Evolutionary conservation across 208 protist species (phyloP).

Genomic region (Wallacemonas sp.): DNA sequence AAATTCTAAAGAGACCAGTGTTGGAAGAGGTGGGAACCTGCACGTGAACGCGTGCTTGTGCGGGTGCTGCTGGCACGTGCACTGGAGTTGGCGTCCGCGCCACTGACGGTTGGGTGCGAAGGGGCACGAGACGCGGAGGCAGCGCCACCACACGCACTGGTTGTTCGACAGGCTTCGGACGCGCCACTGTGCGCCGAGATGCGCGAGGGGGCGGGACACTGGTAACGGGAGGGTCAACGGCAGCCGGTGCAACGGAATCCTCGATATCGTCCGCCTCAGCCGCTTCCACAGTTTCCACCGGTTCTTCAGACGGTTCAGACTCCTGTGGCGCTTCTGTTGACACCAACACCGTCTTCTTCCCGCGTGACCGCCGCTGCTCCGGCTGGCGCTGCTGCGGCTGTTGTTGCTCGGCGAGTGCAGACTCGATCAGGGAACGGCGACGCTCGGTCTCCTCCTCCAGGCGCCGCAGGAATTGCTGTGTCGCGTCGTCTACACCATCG

Average conservation of each 20-base stretch:
- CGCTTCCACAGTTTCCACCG: too few species aligned
- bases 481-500: neutral
- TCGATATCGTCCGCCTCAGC: too few species aligned
- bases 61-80: neutral
- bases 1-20: conserved; percentile 4
- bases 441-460: conserved; percentile 3
- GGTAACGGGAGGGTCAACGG: too few species aligned
- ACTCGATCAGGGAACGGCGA: conserved; percentile 2
- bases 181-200: neutral
- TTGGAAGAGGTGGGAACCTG: neutral
- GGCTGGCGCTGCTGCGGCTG: conserved; percentile 8
- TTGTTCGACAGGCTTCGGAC: neutral
- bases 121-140: neutral
- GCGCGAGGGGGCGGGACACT: too few species aligned
- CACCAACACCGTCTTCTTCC: neutral
- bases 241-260: too few species aligned
- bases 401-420: conserved; percentile 3
- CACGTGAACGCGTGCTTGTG: neutral
- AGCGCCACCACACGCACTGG: neutral
- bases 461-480: neutral
- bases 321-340: too few species aligned
- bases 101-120: neutral
- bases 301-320: too few species aligned
- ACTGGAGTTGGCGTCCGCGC: neutral
- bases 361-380: neutral